Conservation (phyloP, 441 rosid genomes). For the Kokia cookei region DNA sequence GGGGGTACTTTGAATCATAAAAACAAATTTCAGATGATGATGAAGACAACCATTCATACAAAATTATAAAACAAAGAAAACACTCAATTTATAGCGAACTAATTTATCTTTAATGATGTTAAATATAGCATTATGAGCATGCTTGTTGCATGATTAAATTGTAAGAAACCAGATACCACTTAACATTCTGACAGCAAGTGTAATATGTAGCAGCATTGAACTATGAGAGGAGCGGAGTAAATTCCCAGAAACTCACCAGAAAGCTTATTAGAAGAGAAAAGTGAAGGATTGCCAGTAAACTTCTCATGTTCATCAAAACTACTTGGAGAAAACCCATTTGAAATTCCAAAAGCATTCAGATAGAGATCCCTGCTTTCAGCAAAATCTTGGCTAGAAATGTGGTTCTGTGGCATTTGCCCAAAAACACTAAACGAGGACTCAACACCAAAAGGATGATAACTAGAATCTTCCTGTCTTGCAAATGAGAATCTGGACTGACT, state of each 20-base stretch:
- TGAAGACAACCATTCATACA: background rate
- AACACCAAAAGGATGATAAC: constrained; percentile 33
- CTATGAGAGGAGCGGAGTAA: background rate
- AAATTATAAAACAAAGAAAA: background rate
- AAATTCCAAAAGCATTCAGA: constrained; percentile 30
- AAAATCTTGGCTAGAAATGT: constrained; percentile 34
- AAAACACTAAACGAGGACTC: constrained; percentile 30
- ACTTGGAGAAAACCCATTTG: constrained; percentile 50
- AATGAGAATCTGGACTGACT: constrained; percentile 93
- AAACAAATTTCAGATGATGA: background rate
- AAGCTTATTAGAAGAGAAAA: constrained; percentile 47
- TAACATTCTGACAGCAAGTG: background rate
- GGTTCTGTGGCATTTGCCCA: constrained; percentile 38
- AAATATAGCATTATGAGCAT: background rate
- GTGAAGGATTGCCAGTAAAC: constrained; percentile 30
- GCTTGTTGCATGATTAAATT: background rate
- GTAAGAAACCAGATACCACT: background rate
- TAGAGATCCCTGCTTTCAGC: constrained; percentile 40
- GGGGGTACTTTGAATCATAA: background rate
- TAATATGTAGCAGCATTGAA: background rate
- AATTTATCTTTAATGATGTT: background rate
- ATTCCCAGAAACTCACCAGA: constrained; percentile 39
- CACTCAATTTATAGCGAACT: background rate
- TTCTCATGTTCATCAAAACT: constrained; percentile 43
- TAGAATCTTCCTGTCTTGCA: constrained; percentile 73